A percentile compares a stretch with the other conserved stretches of the same genome.
These are phyloP conservation scores for Trametes punicea DNA, from an alignment of 768 basidiomycete genomes.

Conservation along the genomic window DNA sequence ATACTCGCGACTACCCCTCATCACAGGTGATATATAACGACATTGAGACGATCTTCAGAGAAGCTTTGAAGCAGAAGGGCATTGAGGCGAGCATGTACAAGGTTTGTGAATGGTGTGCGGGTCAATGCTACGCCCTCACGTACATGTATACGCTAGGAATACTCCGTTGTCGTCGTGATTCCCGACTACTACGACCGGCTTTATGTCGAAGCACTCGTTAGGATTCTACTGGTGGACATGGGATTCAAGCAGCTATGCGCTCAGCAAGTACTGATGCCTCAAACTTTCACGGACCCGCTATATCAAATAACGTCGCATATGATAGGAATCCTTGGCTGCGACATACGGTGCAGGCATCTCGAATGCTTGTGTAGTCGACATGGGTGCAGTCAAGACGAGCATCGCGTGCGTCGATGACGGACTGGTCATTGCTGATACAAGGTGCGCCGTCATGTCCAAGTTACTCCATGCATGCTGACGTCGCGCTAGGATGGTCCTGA, in stretches of 20 bases:
- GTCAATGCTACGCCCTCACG: background rate
- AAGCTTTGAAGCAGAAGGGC: constrained; percentile 56
- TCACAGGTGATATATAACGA: constrained; percentile 72
- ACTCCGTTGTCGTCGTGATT: constrained; percentile 83
- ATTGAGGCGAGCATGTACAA: constrained; percentile 55
- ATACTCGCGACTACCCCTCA: constrained; percentile 72
- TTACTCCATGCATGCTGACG: constrained; percentile 6
- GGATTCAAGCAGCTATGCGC: constrained; percentile 92
- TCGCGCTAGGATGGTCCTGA: constrained; percentile 62
- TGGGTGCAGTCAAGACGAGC: constrained; percentile 80
- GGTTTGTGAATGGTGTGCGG: constrained; percentile 37
- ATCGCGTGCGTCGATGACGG: constrained; percentile 97
- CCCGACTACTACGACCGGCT: constrained; percentile 87
- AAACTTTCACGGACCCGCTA: background rate
- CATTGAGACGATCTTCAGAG: constrained; percentile 63
- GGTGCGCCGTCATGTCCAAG: no score
- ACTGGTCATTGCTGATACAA: constrained; percentile 78
- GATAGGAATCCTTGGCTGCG: constrained; percentile 85
- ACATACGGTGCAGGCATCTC: constrained; percentile 95
- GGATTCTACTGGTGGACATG: constrained; percentile 71
- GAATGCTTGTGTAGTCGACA: constrained; percentile 93
- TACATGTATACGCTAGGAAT: constrained; percentile 52
- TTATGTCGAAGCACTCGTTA: constrained; percentile 77
- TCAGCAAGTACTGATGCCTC: constrained; percentile 63
- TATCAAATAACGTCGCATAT: background rate